Evolutionary conservation across 192 early-diverging fungal genomes (phyloP).

Genomic region (Linnemannia schmuckeri): DNA sequence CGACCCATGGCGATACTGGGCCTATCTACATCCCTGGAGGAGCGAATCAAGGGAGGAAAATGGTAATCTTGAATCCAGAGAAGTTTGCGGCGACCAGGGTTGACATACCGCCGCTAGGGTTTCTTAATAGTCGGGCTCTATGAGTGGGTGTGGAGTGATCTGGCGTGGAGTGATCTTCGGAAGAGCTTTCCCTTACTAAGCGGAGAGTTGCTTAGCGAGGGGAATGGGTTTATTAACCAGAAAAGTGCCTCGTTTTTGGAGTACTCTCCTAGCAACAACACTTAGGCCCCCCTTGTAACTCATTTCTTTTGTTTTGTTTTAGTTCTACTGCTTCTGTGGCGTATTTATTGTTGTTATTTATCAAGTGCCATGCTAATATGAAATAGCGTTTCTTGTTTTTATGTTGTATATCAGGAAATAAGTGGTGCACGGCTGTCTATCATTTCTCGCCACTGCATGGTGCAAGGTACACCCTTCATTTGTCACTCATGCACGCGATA

Average conservation of each 20-base stretch:
- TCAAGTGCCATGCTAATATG: not conserved
- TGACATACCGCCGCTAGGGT: not conserved
- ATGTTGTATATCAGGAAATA: not conserved
- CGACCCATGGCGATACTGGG: not conserved
- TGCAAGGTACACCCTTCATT: not conserved
- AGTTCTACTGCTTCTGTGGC: not conserved
- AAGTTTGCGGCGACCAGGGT: not conserved
- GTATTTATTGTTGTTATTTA: not conserved
- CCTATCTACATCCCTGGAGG: not conserved
- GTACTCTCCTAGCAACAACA: not conserved
- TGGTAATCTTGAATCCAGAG: not conserved
- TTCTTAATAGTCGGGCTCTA: not conserved
- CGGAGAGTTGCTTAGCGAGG: not conserved
- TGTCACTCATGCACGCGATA: not conserved
- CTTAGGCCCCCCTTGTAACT: not conserved
- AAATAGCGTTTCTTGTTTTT: not conserved
- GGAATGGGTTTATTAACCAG: not conserved
- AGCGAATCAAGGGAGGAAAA: not conserved
- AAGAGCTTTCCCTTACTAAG: not conserved
- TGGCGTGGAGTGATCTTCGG: not conserved
- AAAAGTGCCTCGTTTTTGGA: not conserved
- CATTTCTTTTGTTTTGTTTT: not conserved
- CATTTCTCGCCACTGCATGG: constrained; percentile 4
- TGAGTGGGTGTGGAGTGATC: not conserved
- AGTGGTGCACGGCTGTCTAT: not conserved